phyloP scores from a whole-genome alignment of 257 asterid genomes.

The Solanum pinnatisectum region DNA sequence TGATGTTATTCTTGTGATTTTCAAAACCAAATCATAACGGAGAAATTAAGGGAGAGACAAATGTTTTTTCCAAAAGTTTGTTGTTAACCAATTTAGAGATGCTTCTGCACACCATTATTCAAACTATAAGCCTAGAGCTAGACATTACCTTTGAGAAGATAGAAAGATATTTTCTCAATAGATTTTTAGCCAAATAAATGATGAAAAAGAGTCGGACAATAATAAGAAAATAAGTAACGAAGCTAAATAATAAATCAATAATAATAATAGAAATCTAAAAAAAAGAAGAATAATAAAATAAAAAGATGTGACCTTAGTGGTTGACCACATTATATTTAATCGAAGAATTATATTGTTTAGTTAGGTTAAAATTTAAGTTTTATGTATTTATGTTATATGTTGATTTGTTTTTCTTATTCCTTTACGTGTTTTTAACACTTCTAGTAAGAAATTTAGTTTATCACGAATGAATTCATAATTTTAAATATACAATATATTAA shows the following conservation, averaged over 20 bases:
- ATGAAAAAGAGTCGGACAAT: background rate
- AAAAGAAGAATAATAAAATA: background rate
- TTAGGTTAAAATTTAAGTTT: background rate
- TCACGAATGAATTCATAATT: no score
- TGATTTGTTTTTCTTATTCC: background rate
- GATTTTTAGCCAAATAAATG: background rate
- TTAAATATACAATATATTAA: no score
- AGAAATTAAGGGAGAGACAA: no score
- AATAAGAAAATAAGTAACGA: background rate
- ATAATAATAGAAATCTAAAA: no score
- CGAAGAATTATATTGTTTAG: background rate
- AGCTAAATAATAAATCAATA: background rate
- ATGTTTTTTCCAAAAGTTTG: no score
- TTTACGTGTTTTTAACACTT: no score
- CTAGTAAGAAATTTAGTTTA: no score
- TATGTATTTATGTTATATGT: background rate
- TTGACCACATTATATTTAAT: background rate
- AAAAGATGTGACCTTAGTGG: background rate
- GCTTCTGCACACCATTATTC: no score
- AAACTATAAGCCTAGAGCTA: no score
- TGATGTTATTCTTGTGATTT: no score
- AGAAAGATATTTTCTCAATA: background rate
- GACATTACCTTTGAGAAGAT: background rate
- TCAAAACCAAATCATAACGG: no score
- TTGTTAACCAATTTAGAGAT: no score